Percentiles rank a stretch among this genome's conserved stretches.
phyloP scores from a whole-genome alignment of 305 asterid genomes.

The Fraxinus platypoda region DNA sequence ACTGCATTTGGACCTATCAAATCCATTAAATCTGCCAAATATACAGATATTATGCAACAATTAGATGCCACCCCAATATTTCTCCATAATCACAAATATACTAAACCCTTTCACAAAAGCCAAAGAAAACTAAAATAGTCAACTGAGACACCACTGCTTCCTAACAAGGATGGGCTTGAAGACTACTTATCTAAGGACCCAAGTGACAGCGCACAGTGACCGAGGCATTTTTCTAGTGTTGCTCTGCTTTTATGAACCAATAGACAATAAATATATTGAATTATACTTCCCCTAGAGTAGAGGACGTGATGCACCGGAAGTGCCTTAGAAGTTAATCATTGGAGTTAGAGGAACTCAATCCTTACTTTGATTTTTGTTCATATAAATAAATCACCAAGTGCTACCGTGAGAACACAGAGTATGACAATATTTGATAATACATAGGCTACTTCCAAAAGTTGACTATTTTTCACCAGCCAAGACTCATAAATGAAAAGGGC shows the following conservation, averaged over 20 bases:
- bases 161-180: constrained; percentile 3
- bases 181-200: background rate
- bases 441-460: background rate
- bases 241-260: background rate
- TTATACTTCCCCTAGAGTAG: background rate
- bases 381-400: background rate
- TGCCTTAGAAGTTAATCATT: background rate
- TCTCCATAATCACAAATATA: background rate
- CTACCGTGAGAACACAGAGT: background rate
- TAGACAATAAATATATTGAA: background rate
- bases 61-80: background rate
- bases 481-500: background rate
- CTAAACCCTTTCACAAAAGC: background rate
- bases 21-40: constrained; percentile 5
- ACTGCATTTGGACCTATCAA: background rate
- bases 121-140: background rate
- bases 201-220: constrained; percentile 2
- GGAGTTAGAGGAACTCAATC: background rate
- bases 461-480: background rate
- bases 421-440: background rate
- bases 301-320: background rate
- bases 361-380: background rate
- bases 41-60: background rate
- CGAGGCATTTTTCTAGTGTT: constrained; percentile 11
- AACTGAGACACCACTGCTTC: background rate